Conservation (phyloP, 2,329 filamentous ascomycete species). For the Scleromitrula shiraiana region DNA sequence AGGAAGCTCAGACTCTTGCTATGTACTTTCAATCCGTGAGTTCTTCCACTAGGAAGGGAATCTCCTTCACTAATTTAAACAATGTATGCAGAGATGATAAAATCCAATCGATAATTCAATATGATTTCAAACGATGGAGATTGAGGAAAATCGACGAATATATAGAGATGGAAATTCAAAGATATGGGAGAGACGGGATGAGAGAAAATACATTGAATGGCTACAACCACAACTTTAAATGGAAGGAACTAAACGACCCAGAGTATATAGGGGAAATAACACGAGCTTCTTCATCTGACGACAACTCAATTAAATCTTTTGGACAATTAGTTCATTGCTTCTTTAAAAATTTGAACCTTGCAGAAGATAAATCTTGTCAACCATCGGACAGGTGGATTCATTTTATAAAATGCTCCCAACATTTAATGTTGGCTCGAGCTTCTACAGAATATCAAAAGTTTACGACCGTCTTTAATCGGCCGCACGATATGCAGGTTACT, state of each 20-base stretch:
- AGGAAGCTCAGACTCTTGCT: constrained; percentile 3
- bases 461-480: not conserved
- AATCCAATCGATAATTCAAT: not conserved
- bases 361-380: not conserved
- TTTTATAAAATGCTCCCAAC: constrained; percentile 5
- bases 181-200: constrained; percentile 1
- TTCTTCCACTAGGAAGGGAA: not conserved
- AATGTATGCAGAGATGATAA: not conserved
- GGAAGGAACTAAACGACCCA: not conserved
- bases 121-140: not conserved
- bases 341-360: not conserved
- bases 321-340: constrained; percentile 1
- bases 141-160: not conserved
- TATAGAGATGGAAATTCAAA: constrained; percentile 2
- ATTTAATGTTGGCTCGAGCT: not conserved
- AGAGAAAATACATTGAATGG: not conserved
- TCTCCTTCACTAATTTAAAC: not conserved
- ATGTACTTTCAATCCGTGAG: constrained; percentile 4
- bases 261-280: not conserved
- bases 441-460: not conserved
- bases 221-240: not conserved
- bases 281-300: not conserved
- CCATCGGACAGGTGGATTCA: constrained; percentile 1
- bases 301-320: not conserved
- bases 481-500: not conserved